Base-by-base conservation (phyloP, 139 green algal genomes). In the Chlorella sp. region DNA sequence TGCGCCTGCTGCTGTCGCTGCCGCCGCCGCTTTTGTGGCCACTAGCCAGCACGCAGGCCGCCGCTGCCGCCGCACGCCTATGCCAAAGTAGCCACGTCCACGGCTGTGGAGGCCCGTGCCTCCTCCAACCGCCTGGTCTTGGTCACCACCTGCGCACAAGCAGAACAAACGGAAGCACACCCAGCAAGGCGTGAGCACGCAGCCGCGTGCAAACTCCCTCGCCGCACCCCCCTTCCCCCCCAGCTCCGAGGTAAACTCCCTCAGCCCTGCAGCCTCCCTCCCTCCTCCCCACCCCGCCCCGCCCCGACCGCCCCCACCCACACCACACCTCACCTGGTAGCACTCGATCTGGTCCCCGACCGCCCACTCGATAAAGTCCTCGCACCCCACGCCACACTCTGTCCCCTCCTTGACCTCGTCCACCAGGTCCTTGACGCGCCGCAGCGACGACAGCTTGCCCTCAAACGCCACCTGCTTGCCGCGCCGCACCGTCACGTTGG, bases 351-450 rank as follows among this genome's bases (percentile, higher is more conserved):
- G 36, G 79, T 93, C 88, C 55, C 82, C 82, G 67, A 90, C 92
- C 71, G 87, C 33, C 90, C 90, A 97, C 22, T 88, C 84, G 24
- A 75, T 82, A 71, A 89, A 97, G 63, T 70, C 84, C 35, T 90
- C 89, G 4, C 76, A 76, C 2, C 75, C 82, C 17, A 96, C 24
- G 34, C 93, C 93, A 83, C 93, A 97, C 85, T 97, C 93, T 62
- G 86, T 67, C 23, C 91, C 92, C 23, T 49, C 62, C 10, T 71
- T 24, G 63, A 99, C 91, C 85, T 97, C 89, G 5, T 91, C 87
- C 17, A 98, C 95, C n/a, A 85, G 68, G 62, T 98, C 95, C 88
- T 98, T 98, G 34, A 98, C 79, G 29, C 93, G 80, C 30, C 93
- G 85, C 73, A 99, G 83, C 26, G 81, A 92, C 0, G 69, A 72